Base-by-base conservation (phyloP, 768 basidiomycete species). In the Boletus insuetus region DNA sequence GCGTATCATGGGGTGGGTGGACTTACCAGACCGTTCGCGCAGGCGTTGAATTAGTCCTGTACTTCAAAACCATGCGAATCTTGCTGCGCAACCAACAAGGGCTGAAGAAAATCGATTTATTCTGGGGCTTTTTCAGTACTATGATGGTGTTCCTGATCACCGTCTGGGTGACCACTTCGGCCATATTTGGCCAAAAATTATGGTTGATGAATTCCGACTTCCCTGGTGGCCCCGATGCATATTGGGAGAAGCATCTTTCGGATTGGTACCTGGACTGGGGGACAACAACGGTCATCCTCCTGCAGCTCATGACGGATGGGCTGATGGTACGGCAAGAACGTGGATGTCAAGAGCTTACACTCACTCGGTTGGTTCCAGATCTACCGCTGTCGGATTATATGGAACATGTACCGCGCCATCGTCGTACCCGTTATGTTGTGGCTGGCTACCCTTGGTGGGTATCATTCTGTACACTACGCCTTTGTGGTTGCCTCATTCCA, bases 361-460 rank as follows among this genome's bases (percentile, higher is more conserved):
- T 59, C 19, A 66, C n/a, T 41, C 10, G 14, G 34, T 35, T 35
- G 40, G 49, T 22, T 72, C 26, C 41, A 78, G 77, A 65, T 78
- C 22, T 67, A 74, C 53, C 77, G 75, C 32, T 74, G 73, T 59
- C 71, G 55, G 32, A 57, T 75, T 22, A 55, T 78, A 35, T 78
- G 73, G 72, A 42, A 64, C 19, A 57, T 29, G 22, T 20, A 51
- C 46, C 37, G 31, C 3, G 55, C 46, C n/a, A 26, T 63, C 19
- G 3, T 55, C 17, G 11, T 60, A 20, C 68, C 69, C 19, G 11
- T 42, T 34, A 35, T 56, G 45, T 24, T 71, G 17, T 69, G 67
- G 69, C 1, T 61, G 14, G 26, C 39, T 37, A 61, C 60, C 17
- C 49, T 69, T 2, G 46, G 69, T 69, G 35, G 53, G 64, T 4